Percentiles rank a stretch among this genome's conserved stretches.
Conservation (phyloP, 2,329 filamentous ascomycete genomes). For the Arthrobotrys sinensis region DNA sequence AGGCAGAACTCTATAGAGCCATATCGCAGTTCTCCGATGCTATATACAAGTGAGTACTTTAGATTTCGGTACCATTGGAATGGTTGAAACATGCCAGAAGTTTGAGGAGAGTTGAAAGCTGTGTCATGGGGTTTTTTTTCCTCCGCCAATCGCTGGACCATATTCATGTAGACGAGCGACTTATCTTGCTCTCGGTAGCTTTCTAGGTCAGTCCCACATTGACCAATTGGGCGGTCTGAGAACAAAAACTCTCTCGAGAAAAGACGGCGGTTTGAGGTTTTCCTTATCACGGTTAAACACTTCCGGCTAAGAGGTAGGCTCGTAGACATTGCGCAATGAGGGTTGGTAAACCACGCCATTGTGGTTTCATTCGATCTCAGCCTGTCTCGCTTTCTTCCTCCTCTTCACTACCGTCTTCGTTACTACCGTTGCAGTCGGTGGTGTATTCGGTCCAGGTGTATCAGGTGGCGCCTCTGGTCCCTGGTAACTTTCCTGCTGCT, state of each 20-base stretch:
- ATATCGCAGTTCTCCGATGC: neutral
- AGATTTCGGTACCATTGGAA: conserved; percentile 17
- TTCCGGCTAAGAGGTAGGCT: neutral
- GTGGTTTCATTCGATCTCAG: conserved; percentile 51
- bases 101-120: conserved; percentile 19
- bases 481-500: conserved; percentile 5
- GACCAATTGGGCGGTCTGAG: neutral
- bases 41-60: neutral
- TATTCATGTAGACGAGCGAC: conserved; percentile 2
- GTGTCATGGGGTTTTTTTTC: neutral
- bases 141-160: neutral
- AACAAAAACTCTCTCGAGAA: no score
- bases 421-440: neutral
- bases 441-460: neutral
- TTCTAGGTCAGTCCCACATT: neutral
- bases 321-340: neutral
- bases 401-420: conserved; percentile 49
- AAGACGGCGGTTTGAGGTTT: neutral
- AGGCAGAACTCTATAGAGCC: neutral
- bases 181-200: conserved; percentile 6
- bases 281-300: conserved; percentile 16
- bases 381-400: conserved; percentile 58
- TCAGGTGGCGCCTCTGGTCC: conserved; percentile 15
- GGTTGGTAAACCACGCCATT: conserved; percentile 1
- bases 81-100: conserved; percentile 20